These are phyloP conservation scores for Colletotrichum zoysiae DNA, from an alignment of 2,329 filamentous ascomycete genomes.

Conservation along the genomic window DNA sequence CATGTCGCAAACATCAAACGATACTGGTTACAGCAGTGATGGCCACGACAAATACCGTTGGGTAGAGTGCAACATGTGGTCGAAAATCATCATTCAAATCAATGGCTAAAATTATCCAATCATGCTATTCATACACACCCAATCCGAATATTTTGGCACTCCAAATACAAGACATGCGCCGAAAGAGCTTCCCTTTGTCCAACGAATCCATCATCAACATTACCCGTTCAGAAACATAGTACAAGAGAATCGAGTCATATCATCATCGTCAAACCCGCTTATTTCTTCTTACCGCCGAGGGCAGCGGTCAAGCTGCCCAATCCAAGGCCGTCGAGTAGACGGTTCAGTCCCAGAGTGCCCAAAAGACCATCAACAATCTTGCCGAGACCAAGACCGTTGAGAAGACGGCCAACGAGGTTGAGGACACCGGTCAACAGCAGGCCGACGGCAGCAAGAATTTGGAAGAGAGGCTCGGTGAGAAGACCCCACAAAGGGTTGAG, in stretches of 20 bases:
- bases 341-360: conserved; percentile 80
- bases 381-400: conserved; percentile 85
- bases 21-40: not conserved
- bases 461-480: conserved; percentile 86
- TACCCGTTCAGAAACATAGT: not conserved
- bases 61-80: not conserved
- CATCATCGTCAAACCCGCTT: conserved; percentile 16
- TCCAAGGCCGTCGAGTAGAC: conserved; percentile 80
- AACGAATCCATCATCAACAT: not conserved
- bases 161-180: conserved; percentile 9
- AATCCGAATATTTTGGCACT: conserved; percentile 24
- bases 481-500: conserved; percentile 91
- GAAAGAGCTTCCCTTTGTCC: not conserved
- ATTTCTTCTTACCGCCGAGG: conserved; percentile 55
- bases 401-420: conserved; percentile 83
- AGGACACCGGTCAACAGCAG: conserved; percentile 86
- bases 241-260: conserved; percentile 3
- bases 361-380: conserved; percentile 84
- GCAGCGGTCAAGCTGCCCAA: conserved; percentile 62
- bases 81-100: conserved; percentile 18
- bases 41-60: no score
- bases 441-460: conserved; percentile 92
- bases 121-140: conserved; percentile 31
- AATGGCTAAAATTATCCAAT: conserved; percentile 16
- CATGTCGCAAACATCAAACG: not conserved